Evolutionary conservation across 2,329 filamentous ascomycete genomes (phyloP).

Genomic region (Penicillium sp.): DNA sequence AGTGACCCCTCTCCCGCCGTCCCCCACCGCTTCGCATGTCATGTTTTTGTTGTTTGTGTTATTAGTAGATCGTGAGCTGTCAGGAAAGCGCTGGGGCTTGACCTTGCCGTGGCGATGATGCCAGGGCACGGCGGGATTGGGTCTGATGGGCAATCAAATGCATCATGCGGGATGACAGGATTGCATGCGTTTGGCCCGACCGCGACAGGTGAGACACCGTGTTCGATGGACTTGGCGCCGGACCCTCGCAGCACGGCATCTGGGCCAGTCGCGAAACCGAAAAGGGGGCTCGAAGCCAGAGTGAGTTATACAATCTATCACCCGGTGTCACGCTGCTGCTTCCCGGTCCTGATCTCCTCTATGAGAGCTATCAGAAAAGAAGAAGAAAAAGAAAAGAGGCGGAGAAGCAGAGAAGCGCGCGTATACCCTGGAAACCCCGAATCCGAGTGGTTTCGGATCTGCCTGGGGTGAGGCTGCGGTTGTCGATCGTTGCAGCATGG

Average conservation of each 20-base stretch:
- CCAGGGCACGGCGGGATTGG: conserved; percentile 18
- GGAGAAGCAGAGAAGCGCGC: conserved; percentile 1
- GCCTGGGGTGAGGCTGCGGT: conserved; percentile 8
- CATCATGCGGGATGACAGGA: conserved; percentile 27
- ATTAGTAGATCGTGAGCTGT: conserved; percentile 13
- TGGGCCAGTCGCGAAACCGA: conserved; percentile 17
- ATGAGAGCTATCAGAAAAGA: not conserved
- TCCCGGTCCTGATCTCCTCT: conserved; percentile 15
- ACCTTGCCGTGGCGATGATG: conserved; percentile 22
- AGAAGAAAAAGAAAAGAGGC: not conserved
- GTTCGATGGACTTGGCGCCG: conserved; percentile 20
- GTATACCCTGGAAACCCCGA: conserved; percentile 11
- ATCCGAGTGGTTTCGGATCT: conserved; percentile 21
- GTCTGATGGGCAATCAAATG: conserved; percentile 23
- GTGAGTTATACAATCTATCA: conserved; percentile 22
- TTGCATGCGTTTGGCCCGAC: conserved; percentile 27
- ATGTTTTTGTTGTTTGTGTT: not conserved
- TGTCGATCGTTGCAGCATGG: conserved; percentile 12
- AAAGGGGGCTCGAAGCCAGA: conserved; percentile 17
- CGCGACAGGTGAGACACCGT: conserved; percentile 23
- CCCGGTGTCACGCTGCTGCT: conserved; percentile 26
- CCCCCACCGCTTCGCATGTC: conserved; percentile 9
- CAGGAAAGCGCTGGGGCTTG: conserved; percentile 12
- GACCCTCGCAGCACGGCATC: conserved; percentile 23
- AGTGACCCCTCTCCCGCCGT: conserved; percentile 9